phyloP scores from a whole-genome alignment of 805 yeast species.

The Saturnispora mendoncae region DNA sequence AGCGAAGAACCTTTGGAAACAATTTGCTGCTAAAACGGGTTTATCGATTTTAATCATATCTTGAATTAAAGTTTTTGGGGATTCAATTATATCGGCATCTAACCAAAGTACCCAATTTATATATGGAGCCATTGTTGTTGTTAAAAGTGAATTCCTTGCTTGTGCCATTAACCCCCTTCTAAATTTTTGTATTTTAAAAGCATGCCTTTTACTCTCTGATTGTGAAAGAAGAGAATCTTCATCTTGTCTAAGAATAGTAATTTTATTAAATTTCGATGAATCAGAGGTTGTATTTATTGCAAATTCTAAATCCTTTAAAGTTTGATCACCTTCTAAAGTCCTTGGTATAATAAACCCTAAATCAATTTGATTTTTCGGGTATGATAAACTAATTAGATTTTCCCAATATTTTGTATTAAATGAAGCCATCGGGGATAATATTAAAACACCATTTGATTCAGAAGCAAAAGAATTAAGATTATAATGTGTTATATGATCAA shows the following conservation, averaged over 20 bases:
- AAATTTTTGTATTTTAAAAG: constrained; percentile 74
- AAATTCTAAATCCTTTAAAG: constrained; percentile 59
- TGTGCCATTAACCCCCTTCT: constrained; percentile 87
- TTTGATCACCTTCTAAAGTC: constrained; percentile 69
- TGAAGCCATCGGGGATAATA: constrained; percentile 83
- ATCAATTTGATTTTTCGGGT: constrained; percentile 79
- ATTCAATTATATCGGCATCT: constrained; percentile 89
- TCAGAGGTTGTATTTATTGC: constrained; percentile 69
- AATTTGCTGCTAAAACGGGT: constrained; percentile 86
- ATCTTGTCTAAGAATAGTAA: constrained; percentile 89
- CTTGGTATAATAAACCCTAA: constrained; percentile 90
- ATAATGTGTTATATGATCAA: constrained; percentile 72
- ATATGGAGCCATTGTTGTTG: constrained; percentile 80
- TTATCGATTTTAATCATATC: constrained; percentile 80
- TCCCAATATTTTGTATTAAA: constrained; percentile 86
- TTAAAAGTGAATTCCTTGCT: constrained; percentile 85
- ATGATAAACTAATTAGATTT: constrained; percentile 61
- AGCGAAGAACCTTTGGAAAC: constrained; percentile 74
- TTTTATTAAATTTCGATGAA: constrained; percentile 64
- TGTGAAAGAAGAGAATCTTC: constrained; percentile 67
- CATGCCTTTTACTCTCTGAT: constrained; percentile 83
- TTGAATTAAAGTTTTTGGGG: constrained; percentile 75
- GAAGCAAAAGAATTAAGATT: constrained; percentile 73
- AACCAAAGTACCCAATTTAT: constrained; percentile 96
- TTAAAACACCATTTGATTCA: constrained; percentile 71